Conservation (phyloP, 1,284 basidiomycete genomes). For the Malassezia vespertilionis region DNA sequence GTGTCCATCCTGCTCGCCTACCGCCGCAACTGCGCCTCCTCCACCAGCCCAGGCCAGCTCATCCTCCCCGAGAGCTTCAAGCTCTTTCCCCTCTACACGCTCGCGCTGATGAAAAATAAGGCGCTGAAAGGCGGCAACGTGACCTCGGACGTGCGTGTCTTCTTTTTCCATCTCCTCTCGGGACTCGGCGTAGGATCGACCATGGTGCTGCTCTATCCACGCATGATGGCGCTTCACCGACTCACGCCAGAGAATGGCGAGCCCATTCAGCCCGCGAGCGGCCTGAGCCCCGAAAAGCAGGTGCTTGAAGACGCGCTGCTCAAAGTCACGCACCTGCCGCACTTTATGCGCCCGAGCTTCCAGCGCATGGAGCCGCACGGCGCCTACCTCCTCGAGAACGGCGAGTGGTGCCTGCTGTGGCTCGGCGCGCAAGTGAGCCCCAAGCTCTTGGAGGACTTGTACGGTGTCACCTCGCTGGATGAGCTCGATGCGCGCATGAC, state of each 20-base stretch:
- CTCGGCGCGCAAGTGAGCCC: slow-evolving; percentile 71
- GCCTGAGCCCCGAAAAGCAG: slow-evolving; percentile 49
- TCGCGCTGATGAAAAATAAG: slow-evolving; percentile 80
- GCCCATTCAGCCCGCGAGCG: slow-evolving; percentile 48
- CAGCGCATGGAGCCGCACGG: slow-evolving; percentile 80
- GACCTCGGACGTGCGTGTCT: slow-evolving; percentile 82
- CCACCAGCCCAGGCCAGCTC: slow-evolving; percentile 69
- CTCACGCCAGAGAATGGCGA: slow-evolving; percentile 64
- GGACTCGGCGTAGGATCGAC: slow-evolving; percentile 60
- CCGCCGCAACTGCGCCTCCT: slow-evolving; percentile 75
- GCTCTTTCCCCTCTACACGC: slow-evolving; percentile 69
- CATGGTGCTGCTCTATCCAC: slow-evolving; percentile 77
- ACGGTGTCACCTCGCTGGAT: slow-evolving; percentile 69
- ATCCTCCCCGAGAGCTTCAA: slow-evolving; percentile 91
- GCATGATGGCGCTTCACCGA: slow-evolving; percentile 77
- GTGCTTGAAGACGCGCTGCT: slow-evolving; percentile 53
- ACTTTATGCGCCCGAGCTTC: slow-evolving; percentile 72
- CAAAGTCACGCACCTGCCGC: slow-evolving; percentile 54
- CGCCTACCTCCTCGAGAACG: slow-evolving; percentile 86
- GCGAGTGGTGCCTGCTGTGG: slow-evolving; percentile 82
- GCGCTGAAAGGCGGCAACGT: slow-evolving; percentile 78
- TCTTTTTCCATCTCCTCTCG: slow-evolving; percentile 66
- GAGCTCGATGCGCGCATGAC: slow-evolving; percentile 63
- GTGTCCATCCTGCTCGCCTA: slow-evolving; percentile 76
- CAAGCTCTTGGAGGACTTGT: slow-evolving; percentile 70